These are phyloP conservation scores for Scenedesmus sp. DNA, from an alignment of 163 green algal genomes.

Conservation along the genomic window DNA sequence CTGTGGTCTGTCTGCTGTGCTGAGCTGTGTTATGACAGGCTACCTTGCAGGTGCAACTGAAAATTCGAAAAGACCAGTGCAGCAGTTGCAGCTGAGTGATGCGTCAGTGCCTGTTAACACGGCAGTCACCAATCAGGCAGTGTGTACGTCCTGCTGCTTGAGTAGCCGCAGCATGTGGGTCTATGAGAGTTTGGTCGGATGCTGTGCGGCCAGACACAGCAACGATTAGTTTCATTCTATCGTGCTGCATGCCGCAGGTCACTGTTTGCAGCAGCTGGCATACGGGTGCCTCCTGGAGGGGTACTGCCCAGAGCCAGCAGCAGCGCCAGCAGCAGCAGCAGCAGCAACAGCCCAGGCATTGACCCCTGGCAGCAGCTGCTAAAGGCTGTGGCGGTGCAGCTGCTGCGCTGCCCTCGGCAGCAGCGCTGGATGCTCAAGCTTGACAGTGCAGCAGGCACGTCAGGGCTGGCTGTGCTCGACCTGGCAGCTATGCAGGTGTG, in stretches of 20 bases:
- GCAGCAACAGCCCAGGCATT: background rate
- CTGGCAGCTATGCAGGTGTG: background rate
- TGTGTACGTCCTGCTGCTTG: too few relatives aligned
- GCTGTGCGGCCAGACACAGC: too few relatives aligned
- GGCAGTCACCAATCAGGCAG: too few relatives aligned
- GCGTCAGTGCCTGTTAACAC: too few relatives aligned
- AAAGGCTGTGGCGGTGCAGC: background rate
- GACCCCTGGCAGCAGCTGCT: background rate
- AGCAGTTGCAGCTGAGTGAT: too few relatives aligned
- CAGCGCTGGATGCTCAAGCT: background rate
- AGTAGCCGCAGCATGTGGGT: too few relatives aligned
- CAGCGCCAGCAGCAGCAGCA: background rate
- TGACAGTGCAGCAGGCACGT: background rate
- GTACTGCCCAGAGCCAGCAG: background rate
- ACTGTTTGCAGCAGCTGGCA: background rate
- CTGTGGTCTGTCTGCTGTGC: too few relatives aligned
- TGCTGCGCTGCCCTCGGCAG: background rate
- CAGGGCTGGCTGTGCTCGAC: background rate
- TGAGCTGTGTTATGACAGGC: background rate
- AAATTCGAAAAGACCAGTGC: too few relatives aligned
- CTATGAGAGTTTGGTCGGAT: too few relatives aligned
- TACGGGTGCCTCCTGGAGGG: background rate
- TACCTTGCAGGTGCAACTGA: background rate
- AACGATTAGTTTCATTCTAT: background rate
- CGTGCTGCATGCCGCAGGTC: background rate